A percentile compares a stretch with the other conserved stretches of the same genome.
Evolutionary conservation across 345 rosid species (phyloP).

Genomic region (Linum usitatissimum): DNA sequence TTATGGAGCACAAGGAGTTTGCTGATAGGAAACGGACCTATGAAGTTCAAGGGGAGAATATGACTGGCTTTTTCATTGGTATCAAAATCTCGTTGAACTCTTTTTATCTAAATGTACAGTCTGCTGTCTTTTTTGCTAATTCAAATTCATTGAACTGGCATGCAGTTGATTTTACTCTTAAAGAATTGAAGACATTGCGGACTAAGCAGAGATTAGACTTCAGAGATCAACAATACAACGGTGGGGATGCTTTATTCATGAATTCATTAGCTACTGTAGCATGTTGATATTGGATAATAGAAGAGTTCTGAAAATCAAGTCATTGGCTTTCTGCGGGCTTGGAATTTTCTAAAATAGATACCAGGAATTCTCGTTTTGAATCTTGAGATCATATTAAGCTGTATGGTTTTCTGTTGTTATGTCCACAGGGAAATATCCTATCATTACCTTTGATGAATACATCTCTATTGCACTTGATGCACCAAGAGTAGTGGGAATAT

Average conservation of each 20-base stretch:
- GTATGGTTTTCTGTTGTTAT: neutral
- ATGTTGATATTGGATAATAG: neutral
- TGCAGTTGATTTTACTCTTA: slow-evolving; percentile 78
- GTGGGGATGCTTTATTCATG: slow-evolving; percentile 26
- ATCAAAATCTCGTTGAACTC: no score
- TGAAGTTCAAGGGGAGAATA: slow-evolving; percentile 61
- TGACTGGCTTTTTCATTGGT: slow-evolving; percentile 76
- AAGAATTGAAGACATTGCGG: slow-evolving; percentile 59
- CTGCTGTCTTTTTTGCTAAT: neutral
- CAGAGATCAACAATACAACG: slow-evolving; percentile 85
- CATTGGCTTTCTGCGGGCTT: neutral
- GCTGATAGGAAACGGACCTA: slow-evolving; percentile 74
- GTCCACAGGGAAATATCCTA: slow-evolving; percentile 61
- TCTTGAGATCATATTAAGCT: neutral
- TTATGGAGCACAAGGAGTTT: slow-evolving; percentile 68
- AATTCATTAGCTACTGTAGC: neutral
- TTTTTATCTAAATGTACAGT: no score
- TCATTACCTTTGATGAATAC: slow-evolving; percentile 78
- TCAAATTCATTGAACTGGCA: slow-evolving; percentile 5
- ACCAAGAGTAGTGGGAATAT: slow-evolving; percentile 79
- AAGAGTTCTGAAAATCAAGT: neutral
- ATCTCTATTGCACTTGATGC: slow-evolving; percentile 83
- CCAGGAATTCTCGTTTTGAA: no score
- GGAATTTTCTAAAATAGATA: no score
- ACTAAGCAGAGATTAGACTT: slow-evolving; percentile 71